phyloP scores from a whole-genome alignment of 306 rosid species.

The Glycine tomentella region DNA sequence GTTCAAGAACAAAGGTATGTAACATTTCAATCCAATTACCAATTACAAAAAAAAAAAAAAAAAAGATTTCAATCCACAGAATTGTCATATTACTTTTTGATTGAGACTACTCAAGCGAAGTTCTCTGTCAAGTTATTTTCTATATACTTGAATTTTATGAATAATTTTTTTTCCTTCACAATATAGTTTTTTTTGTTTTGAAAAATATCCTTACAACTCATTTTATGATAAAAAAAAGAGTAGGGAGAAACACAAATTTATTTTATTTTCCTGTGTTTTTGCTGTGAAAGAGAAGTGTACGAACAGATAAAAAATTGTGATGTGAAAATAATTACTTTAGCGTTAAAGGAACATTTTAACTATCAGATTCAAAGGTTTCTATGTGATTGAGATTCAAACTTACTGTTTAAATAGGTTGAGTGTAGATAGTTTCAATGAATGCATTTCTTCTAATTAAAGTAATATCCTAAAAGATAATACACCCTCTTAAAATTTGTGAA shows the following conservation, averaged over 20 bases:
- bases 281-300: background rate
- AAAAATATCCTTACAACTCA: too few species aligned
- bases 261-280: background rate
- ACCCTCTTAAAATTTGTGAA: background rate
- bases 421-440: background rate
- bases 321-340: background rate
- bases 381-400: background rate
- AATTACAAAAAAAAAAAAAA: too few species aligned
- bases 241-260: background rate
- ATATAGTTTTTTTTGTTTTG: too few species aligned
- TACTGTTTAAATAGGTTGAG: background rate
- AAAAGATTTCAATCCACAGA: too few species aligned
- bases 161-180: too few species aligned
- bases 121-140: too few species aligned
- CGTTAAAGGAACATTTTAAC: background rate
- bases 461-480: background rate
- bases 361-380: background rate
- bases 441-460: background rate
- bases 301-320: background rate
- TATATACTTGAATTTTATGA: too few species aligned
- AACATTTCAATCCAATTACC: too few species aligned
- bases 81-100: too few species aligned
- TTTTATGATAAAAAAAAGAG: background rate
- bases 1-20: too few species aligned
- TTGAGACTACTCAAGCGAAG: too few species aligned